Conservation (phyloP, 2,329 filamentous ascomycete genomes). For the Colletotrichum godetiae region DNA sequence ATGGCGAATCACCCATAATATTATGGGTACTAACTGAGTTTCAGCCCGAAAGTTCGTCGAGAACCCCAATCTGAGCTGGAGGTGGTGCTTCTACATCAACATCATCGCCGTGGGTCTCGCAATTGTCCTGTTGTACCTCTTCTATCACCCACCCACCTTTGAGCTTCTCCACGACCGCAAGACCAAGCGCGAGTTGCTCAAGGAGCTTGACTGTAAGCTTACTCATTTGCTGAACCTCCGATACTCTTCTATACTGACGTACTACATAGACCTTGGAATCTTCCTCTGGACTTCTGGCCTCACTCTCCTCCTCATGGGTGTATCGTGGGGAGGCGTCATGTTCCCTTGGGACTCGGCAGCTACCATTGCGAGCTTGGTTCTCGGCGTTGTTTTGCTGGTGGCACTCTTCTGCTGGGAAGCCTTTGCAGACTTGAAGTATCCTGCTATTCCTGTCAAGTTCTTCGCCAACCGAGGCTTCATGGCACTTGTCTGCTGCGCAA, state of each 20-base stretch:
- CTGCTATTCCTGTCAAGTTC: conserved; percentile 49
- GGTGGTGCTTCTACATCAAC: conserved; percentile 55
- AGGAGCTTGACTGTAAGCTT: conserved; percentile 48
- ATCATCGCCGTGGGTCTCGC: conserved; percentile 49
- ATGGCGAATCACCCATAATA: rapidly evolving
- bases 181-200: conserved; percentile 48
- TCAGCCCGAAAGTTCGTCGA: conserved; percentile 48
- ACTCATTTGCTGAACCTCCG: background rate
- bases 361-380: conserved; percentile 50
- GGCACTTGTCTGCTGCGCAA: conserved; percentile 47
- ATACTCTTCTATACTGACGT: background rate
- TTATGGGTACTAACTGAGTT: background rate
- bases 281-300: conserved; percentile 58
- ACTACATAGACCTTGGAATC: conserved; percentile 48
- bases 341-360: conserved; percentile 56
- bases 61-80: conserved; percentile 49
- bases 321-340: conserved; percentile 56
- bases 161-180: conserved; percentile 51
- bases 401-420: conserved; percentile 50
- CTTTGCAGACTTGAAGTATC: conserved; percentile 49
- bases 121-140: conserved; percentile 49
- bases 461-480: conserved; percentile 51
- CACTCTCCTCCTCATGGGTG: conserved; percentile 57
- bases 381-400: conserved; percentile 47
- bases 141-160: conserved; percentile 55